Conservation (phyloP, 257 asterid species). For the Solanum pinnatisectum region DNA sequence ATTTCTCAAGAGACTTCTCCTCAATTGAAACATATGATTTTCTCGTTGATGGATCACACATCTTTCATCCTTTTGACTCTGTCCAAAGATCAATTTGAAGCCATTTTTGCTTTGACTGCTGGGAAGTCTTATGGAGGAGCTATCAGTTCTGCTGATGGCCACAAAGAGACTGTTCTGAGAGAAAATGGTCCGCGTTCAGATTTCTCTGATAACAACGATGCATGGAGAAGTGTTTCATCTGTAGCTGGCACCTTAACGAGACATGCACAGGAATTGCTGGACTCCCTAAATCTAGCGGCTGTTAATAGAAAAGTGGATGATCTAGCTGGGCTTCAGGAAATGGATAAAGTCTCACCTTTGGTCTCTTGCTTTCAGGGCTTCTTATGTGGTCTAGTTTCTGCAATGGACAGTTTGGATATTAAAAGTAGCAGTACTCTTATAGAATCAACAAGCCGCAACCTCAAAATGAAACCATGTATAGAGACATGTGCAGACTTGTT, state of each 20-base stretch:
- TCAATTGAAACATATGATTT: constrained; percentile 29
- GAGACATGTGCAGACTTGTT: constrained; percentile 33
- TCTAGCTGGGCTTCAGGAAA: constrained; percentile 22
- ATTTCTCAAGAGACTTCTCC: constrained; percentile 32
- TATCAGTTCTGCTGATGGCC: constrained; percentile 11
- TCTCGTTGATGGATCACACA: constrained; percentile 61
- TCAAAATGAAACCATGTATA: constrained; percentile 31
- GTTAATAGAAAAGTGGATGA: constrained; percentile 20
- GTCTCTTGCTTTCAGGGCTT: constrained; percentile 67
- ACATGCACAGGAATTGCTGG: constrained; percentile 27
- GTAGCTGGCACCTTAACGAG: constrained; percentile 42
- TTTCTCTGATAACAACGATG: constrained; percentile 15
- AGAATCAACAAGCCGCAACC: constrained; percentile 24
- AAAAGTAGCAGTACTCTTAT: constrained; percentile 17
- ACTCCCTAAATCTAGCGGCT: constrained; percentile 16
- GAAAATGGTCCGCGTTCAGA: constrained; percentile 13
- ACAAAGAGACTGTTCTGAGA: constrained; percentile 17
- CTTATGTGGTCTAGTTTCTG: constrained; percentile 61
- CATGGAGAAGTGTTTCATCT: constrained; percentile 29
- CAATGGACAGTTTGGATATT: constrained; percentile 22
- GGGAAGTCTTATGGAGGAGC: constrained; percentile 25
- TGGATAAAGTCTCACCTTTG: constrained; percentile 39
- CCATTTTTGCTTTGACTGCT: constrained; percentile 20
- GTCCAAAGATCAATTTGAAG: constrained; percentile 39
- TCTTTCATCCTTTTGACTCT: constrained; percentile 38